phyloP scores from a whole-genome alignment of 768 basidiomycete species.

The Mycena maculata region DNA sequence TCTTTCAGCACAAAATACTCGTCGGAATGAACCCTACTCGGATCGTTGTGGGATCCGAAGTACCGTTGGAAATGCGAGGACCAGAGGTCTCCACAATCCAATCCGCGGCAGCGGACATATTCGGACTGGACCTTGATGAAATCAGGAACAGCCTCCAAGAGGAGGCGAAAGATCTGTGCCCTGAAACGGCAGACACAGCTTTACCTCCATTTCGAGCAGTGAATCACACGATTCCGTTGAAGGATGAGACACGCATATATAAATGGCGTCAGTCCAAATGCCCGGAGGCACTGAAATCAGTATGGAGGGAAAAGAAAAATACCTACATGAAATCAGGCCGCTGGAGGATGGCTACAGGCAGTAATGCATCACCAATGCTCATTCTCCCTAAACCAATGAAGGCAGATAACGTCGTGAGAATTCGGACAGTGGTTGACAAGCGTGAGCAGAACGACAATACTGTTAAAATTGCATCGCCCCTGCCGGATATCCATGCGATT shows the following conservation, averaged over 20 bases:
- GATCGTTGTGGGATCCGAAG: constrained; percentile 23
- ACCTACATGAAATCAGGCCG: constrained; percentile 44
- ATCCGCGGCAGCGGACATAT: constrained; percentile 23
- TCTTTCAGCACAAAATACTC: constrained; percentile 36
- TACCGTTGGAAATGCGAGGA: constrained; percentile 31
- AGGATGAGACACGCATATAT: constrained; percentile 38
- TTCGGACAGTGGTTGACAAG: constrained; percentile 45
- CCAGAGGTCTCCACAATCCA: constrained; percentile 6
- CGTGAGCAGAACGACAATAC: constrained; percentile 48
- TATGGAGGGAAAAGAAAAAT: constrained; percentile 45
- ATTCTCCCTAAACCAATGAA: constrained; percentile 41
- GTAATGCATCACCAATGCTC: too few species aligned
- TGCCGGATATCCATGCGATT: constrained; percentile 38
- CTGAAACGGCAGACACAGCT: too few species aligned
- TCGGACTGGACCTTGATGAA: constrained; percentile 7
- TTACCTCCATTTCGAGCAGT: too few species aligned
- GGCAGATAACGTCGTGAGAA: constrained; percentile 20
- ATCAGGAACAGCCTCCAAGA: constrained; percentile 21
- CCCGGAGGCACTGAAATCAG: constrained; percentile 41
- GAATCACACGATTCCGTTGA: too few species aligned
- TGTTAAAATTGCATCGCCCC: constrained; percentile 31
- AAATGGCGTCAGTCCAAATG: constrained; percentile 45
- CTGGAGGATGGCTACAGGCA: constrained; percentile 38
- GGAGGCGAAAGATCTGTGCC: constrained; percentile 34
- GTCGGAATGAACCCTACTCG: constrained; percentile 34